Base-by-base conservation (phyloP, 2,329 filamentous ascomycete genomes). In the Dothiorella sarmentorum region DNA sequence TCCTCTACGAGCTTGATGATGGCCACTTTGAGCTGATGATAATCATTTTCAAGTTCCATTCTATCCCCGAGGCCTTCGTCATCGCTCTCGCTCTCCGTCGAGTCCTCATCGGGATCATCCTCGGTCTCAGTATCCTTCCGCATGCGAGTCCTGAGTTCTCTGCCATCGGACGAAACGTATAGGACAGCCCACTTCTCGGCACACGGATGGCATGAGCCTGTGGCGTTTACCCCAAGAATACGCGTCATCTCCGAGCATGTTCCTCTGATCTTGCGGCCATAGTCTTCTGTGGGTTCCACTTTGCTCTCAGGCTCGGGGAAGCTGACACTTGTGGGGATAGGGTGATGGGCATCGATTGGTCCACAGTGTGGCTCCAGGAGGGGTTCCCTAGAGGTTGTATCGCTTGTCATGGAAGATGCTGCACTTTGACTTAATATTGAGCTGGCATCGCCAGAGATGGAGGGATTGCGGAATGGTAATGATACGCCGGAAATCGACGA, bases 111-210 rank as follows among this genome's bases (percentile, higher is more conserved):
- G 26, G 86, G 11, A 82, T 83, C 82, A 15, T 89, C 72, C 35
- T 76, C 85, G 31, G 85, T 80, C 27, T 88, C 86, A 2, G 78
- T 73, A 35, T 88, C 89, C 71, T 89, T 90, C 35, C 80, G 85
- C 86, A 91, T 89, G 44, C 86, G 82, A 3, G 85, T 82, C 7
- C 85, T 87, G 38, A 95, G 76, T 53, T 80, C 80, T 66, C 84
- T 85, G 29, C 90, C 89, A 70, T 91, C 85, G 0, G 84, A 75
- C 0, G 88, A 88, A 58, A 95, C 84, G 66, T 92, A 93, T 7
- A 95, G 76, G 6, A 94, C 86, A 4, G 88, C 83, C 91, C 91
- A 96, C 58, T 87, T 81, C 73, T 95, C 91, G 1, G 87, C 86
- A 62, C 89, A 93, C 7, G 90, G 90, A 66, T 94, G 89, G 57